Evolutionary conservation across 139 green algal genomes (phyloP).

Genomic region (Chlorella sp.): DNA sequence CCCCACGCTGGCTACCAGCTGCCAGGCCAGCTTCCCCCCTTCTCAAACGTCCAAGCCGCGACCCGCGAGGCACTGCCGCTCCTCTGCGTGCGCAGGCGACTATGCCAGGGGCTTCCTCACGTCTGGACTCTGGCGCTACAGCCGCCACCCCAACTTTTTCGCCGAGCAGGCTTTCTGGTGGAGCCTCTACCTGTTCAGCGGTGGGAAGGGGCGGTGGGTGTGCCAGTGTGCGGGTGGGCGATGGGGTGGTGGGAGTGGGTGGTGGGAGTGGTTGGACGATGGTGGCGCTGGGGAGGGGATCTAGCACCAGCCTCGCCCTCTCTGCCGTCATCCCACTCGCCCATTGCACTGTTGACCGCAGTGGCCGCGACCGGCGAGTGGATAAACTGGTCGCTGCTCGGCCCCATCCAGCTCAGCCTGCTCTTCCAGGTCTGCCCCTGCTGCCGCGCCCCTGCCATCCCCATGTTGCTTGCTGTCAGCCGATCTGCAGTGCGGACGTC

Average conservation of each 20-base stretch:
- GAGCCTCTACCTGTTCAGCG: slow-evolving; percentile 33
- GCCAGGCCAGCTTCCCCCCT: no score
- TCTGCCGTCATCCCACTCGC: not conserved
- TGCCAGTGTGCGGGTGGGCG: not conserved
- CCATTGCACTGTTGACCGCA: not conserved
- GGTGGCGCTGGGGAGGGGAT: no score
- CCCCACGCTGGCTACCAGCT: no score
- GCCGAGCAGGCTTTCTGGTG: slow-evolving; percentile 43
- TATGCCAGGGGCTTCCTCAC: slow-evolving; percentile 27
- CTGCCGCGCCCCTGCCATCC: no score
- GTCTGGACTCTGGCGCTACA: slow-evolving; percentile 27
- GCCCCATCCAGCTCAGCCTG: not conserved
- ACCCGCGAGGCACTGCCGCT: no score
- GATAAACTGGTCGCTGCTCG: slow-evolving; percentile 31
- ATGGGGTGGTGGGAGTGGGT: not conserved
- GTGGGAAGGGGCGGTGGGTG: slow-evolving; percentile 19
- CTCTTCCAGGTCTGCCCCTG: slow-evolving; percentile 24
- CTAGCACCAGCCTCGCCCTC: not conserved
- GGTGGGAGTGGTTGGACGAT: not conserved
- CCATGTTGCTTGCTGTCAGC: no score
- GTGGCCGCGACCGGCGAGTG: slow-evolving; percentile 2
- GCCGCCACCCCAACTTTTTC: slow-evolving; percentile 38
- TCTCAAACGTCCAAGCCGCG: no score
- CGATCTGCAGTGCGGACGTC: no score
- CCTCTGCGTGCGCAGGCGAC: no score